Evolutionary conservation across 805 yeast genomes (phyloP).

Genomic region (Clavispora carvajalis): DNA sequence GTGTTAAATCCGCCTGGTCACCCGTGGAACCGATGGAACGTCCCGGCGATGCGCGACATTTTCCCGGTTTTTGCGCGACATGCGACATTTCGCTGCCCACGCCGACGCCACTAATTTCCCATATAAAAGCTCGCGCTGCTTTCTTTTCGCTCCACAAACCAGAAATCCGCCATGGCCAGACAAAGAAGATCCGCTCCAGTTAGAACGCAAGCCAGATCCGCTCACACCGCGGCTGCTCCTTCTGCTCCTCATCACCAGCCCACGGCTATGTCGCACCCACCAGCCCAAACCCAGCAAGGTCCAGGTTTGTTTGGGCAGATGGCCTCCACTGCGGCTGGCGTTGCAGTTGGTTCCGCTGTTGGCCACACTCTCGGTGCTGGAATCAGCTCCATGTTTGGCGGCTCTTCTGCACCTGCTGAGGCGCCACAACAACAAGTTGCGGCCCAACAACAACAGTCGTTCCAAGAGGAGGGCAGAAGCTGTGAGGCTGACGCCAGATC

Average conservation of each 20-base stretch:
- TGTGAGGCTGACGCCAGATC: slow-evolving; percentile 94
- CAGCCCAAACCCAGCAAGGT: slow-evolving; percentile 40
- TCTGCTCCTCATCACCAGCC: slow-evolving; percentile 23
- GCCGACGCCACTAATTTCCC: background rate
- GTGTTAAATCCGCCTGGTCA: too few species aligned
- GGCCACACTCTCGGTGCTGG: slow-evolving; percentile 98
- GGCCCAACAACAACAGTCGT: slow-evolving; percentile 31
- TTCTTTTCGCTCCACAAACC: background rate
- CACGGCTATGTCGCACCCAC: slow-evolving; percentile 39
- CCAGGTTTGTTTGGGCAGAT: slow-evolving; percentile 95
- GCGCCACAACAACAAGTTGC: slow-evolving; percentile 43
- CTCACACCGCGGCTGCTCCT: slow-evolving; percentile 71
- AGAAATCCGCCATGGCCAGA: slow-evolving; percentile 36
- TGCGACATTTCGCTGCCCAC: background rate
- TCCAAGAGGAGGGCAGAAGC: slow-evolving; percentile 42
- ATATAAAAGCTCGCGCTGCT: background rate
- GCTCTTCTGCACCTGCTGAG: slow-evolving; percentile 49
- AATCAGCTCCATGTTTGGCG: slow-evolving; percentile 81
- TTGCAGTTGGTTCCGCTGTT: slow-evolving; percentile 95
- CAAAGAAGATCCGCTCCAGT: slow-evolving; percentile 51
- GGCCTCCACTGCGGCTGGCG: slow-evolving; percentile 99
- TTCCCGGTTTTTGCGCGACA: background rate
- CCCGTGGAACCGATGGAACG: background rate
- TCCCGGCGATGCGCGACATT: slow-evolving; percentile 1
- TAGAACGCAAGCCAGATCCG: slow-evolving; percentile 56